These are phyloP conservation scores for Leptographium radiaticola DNA, from an alignment of 2,329 filamentous ascomycete genomes.

Conservation along the genomic window DNA sequence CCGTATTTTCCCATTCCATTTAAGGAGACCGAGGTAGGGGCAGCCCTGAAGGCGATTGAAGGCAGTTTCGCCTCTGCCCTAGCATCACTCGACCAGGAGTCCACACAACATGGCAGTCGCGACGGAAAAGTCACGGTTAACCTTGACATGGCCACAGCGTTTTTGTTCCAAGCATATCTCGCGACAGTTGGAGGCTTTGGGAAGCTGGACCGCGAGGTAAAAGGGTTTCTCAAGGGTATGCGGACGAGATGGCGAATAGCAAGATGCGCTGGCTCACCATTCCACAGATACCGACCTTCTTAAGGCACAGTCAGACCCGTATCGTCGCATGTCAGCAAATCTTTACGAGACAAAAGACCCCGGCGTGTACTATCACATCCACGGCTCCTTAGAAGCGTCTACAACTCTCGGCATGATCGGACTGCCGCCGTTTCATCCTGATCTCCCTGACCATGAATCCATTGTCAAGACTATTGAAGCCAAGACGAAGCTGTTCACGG, in stretches of 20 bases:
- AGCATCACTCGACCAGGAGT: too few relatives aligned
- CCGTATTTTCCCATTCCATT: constrained; percentile 14
- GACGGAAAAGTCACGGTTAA: constrained; percentile 23
- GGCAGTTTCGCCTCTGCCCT: constrained; percentile 44
- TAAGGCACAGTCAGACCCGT: constrained; percentile 55
- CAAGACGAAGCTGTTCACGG: constrained; percentile 17
- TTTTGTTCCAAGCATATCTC: constrained; percentile 45
- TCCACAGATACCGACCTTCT: constrained; percentile 48
- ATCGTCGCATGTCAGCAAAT: constrained; percentile 20
- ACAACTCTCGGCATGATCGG: constrained; percentile 31
- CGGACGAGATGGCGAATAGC: too few relatives aligned
- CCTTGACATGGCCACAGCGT: constrained; percentile 37
- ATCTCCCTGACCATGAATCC: constrained; percentile 18
- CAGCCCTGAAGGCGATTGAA: constrained; percentile 23
- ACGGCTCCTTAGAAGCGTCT: constrained; percentile 32
- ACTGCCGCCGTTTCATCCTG: constrained; percentile 25
- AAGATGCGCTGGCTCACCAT: neutral
- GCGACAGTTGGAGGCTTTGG: constrained; percentile 39
- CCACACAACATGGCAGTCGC: constrained; percentile 19
- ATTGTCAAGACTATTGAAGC: constrained; percentile 47
- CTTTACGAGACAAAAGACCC: constrained; percentile 10
- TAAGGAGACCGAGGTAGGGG: constrained; percentile 9
- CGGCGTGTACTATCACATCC: constrained; percentile 41
- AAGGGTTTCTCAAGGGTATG: constrained; percentile 18
- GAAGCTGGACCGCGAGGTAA: constrained; percentile 32